Percentiles rank a stretch among this genome's conserved stretches.
Conservation (phyloP, 345 rosid genomes). For the Fremontodendron californicum region DNA sequence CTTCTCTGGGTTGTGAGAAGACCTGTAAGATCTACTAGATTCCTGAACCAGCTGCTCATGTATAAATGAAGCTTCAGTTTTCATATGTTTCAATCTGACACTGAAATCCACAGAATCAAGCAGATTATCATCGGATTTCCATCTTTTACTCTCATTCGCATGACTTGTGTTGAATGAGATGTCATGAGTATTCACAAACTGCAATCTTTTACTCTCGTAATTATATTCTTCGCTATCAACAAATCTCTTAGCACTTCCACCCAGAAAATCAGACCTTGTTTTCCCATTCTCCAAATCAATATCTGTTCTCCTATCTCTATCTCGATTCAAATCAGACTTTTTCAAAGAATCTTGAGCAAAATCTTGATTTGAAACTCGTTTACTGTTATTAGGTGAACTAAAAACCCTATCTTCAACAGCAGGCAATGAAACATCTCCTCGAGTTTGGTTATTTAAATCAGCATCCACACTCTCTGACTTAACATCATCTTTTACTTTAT, state of each 20-base stretch:
- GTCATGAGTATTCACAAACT: constrained; percentile 22
- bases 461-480: constrained; percentile 28
- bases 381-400: constrained; percentile 8
- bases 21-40: constrained; percentile 31
- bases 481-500: constrained; percentile 32
- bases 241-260: constrained; percentile 26
- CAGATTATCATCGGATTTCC: constrained; percentile 33
- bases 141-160: constrained; percentile 21
- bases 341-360: constrained; percentile 21
- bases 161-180: constrained; percentile 24
- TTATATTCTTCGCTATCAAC: constrained; percentile 23
- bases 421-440: constrained; percentile 22
- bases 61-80: constrained; percentile 39
- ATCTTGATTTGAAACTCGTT: constrained; percentile 7
- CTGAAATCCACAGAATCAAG: constrained; percentile 35
- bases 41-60: constrained; percentile 30
- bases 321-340: constrained; percentile 22
- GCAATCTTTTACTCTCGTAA: constrained; percentile 28
- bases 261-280: constrained; percentile 14
- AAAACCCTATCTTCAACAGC: constrained; percentile 16
- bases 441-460: constrained; percentile 23
- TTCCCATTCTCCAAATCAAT: constrained; percentile 20
- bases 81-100: constrained; percentile 26
- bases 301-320: constrained; percentile 22
- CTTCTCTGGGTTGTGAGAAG: constrained; percentile 28